These are phyloP conservation scores for Aphanomyces stellatus DNA, from an alignment of 352 stramenopile species.

Conservation along the genomic window DNA sequence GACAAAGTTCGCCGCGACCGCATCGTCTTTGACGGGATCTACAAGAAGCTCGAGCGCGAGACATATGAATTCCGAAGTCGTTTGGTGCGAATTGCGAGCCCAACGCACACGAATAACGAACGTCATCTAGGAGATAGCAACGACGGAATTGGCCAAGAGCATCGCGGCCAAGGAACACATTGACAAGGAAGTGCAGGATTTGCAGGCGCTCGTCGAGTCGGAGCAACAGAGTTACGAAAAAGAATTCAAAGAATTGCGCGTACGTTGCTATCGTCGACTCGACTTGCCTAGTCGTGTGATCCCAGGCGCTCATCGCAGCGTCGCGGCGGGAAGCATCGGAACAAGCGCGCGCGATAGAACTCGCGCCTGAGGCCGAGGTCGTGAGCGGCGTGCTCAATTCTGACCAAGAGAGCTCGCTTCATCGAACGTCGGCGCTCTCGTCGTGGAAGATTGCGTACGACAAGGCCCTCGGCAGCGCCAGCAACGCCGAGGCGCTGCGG, in stretches of 20 bases:
- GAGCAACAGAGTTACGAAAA: conserved; percentile 55
- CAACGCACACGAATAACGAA: not conserved
- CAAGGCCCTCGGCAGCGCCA: conserved; percentile 37
- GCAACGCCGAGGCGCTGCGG: conserved; percentile 37
- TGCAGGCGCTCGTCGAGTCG: conserved; percentile 38
- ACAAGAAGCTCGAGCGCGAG: conserved; percentile 80
- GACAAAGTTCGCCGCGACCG: conserved; percentile 59
- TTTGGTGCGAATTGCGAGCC: not conserved
- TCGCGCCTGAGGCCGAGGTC: conserved; percentile 34
- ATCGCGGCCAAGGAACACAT: conserved; percentile 40
- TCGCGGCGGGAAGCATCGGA: conserved; percentile 10
- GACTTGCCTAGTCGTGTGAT: not conserved
- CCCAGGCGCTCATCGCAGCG: conserved; percentile 13
- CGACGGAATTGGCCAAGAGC: conserved; percentile 34
- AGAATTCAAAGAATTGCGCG: conserved; percentile 44
- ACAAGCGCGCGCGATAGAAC: conserved; percentile 15
- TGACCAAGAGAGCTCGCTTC: conserved; percentile 32
- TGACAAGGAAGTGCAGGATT: conserved; percentile 33
- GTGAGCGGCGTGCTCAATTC: conserved; percentile 15
- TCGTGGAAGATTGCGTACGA: conserved; percentile 73
- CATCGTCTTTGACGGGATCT: conserved; percentile 74
- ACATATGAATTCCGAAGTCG: conserved; percentile 40
- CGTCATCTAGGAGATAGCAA: conserved; percentile 29
- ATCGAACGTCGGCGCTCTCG: conserved; percentile 45
- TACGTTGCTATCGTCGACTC: not conserved